Base-by-base conservation (phyloP, 345 rosid genomes). In the Murraya paniculata region DNA sequence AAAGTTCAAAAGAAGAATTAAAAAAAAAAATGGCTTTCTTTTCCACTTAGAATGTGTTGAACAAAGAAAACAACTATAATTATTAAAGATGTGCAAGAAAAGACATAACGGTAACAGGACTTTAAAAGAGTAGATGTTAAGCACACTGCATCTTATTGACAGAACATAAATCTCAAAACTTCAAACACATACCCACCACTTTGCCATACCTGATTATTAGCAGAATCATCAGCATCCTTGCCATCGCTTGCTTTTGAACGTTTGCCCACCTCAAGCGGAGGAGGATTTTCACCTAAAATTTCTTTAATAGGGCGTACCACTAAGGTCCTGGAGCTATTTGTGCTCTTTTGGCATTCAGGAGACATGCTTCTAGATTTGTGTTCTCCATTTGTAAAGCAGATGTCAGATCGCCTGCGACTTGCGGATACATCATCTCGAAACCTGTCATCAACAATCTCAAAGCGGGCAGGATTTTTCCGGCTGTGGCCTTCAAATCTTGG, bases 391-490 rank as follows among this genome's bases (percentile, higher is more conserved):
- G 83, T 53, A 50, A 76, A 75, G 73, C 73, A 78, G 39, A 1
- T 82, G 38, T 71, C 82, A 75, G 83, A 74, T 74, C 81, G 83
- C 81, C 84, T 86, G 64, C 84, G 76, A 56, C 85, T 74, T 81
- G 69, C 81, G 53, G 7, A 13, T 30, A 73, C 76, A 36, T 85
- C 91, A 30, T 94, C 95, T 77, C 95, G 89, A 82, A 86, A 79
- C 81, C 98, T 86, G 72, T 91, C 92, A 80, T 94, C 97, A 48
- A 91, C 98, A 82, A 95, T 83, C 87, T 94, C 99, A 75, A 91
- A 88, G n/a, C 85, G 88, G 65, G 78, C 83, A 83, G 95, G 87
- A 81, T 77, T 86, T 80, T 70, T 91, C 75, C 74, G 90, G 69
- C 73, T 90, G 67, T 67, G 81, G 75, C 86, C 87, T 75, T 89